Evolutionary conservation across 2,329 filamentous ascomycete species (phyloP).

Genomic region (Claviceps cyperi): DNA sequence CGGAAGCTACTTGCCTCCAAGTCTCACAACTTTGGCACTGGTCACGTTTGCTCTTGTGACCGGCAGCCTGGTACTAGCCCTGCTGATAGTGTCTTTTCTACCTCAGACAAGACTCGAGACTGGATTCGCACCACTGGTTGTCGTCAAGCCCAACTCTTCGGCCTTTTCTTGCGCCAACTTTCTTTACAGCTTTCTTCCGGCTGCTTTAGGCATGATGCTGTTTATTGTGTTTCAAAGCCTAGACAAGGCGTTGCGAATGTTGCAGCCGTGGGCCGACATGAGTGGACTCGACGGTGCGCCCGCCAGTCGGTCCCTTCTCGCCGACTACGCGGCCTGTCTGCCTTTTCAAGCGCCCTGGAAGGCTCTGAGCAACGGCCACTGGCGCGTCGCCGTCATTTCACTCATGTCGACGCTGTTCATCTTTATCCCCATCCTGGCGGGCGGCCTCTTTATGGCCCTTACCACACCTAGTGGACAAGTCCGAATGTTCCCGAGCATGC

Average conservation of each 20-base stretch:
- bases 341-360: conserved; percentile 45
- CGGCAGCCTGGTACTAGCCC: conserved; percentile 48
- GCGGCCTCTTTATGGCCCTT: conserved; percentile 61
- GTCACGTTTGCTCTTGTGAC: conserved; percentile 48
- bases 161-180: conserved; percentile 83
- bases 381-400: conserved; percentile 47
- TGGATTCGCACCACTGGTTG: conserved; percentile 59
- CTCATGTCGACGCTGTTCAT: conserved; percentile 44
- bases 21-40: conserved; percentile 52
- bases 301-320: conserved; percentile 49
- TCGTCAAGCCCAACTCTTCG: conserved; percentile 39
- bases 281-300: conserved; percentile 39
- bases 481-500: conserved; percentile 57
- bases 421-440: conserved; percentile 51
- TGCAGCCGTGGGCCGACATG: conserved; percentile 57
- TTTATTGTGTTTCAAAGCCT: conserved; percentile 54
- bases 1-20: conserved; percentile 63
- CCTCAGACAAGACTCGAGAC: conserved; percentile 46
- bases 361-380: conserved; percentile 48
- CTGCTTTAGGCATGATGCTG: conserved; percentile 49
- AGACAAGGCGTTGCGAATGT: conserved; percentile 49
- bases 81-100: conserved; percentile 68
- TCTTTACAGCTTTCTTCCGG: conserved; percentile 64
- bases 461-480: conserved; percentile 38
- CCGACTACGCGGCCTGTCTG: conserved; percentile 54